Base-by-base conservation (phyloP, 257 asterid species). In the Salvia miltiorrhiza region DNA sequence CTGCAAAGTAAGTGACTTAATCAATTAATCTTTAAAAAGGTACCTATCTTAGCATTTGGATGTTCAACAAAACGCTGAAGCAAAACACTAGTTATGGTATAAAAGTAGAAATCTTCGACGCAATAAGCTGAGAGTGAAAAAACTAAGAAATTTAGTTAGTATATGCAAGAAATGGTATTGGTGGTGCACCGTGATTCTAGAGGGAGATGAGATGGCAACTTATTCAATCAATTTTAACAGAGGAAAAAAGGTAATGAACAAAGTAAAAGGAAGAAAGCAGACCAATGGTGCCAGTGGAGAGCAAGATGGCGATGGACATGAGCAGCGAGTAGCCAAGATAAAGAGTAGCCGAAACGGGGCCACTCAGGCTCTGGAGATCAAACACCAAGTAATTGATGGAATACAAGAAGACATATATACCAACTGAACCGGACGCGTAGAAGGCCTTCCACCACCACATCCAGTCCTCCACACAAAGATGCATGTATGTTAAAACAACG, bases 401-500 rank as follows among this genome's bases (percentile, higher is more conserved):
- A 77, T 87, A 90, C 63, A 87, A 60, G 81, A 87, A 88, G 39
- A 90, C 89, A 47, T 87, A 90, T 4, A 87, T 53, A 4, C 91
- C 86, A 58, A 90, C 97, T 23, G 95, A 90, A 24, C 95, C 93
- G 0, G 95, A 85, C 23, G 97, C 88, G 9, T 73, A 87, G 79
- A 87, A 86, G 8, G 97, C 88, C 78, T 90, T 90, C 97, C 97
- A 90, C 97, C 97, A 90, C 97, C 95, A 90, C 90, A 77, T 83
- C 91, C 95, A 87, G 24, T 87, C 97, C 85, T 90, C 97, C 16
- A 86, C 93, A 37, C 93, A 90, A 9, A 89, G 84, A 79, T 90
- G 95, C 97, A 87, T 90, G 80, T 88, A 90, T 1, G 97, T 90
- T 48, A 90, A 80, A 12, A 90, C 93, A 9, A 90, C 85, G 0